A percentile compares a stretch with the other conserved stretches of the same genome.
These are phyloP conservation scores for Ganoderma lingzhi DNA, from an alignment of 1,284 basidiomycete species.

Conservation along the genomic window DNA sequence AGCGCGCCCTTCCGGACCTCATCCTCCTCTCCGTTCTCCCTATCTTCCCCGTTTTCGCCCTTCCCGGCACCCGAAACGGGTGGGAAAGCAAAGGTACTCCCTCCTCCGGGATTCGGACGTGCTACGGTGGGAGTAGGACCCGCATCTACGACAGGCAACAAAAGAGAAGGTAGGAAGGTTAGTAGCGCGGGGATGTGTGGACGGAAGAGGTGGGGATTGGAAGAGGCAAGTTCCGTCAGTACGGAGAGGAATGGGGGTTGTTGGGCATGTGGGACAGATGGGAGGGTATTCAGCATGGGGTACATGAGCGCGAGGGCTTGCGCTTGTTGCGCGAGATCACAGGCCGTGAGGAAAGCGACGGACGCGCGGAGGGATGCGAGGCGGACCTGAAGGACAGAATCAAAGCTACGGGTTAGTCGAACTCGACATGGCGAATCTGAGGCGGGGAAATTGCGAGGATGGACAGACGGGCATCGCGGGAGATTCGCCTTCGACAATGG, in stretches of 20 bases:
- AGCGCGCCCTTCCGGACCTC: slow-evolving; percentile 70
- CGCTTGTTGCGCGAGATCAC: slow-evolving; percentile 62
- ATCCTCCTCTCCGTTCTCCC: slow-evolving; percentile 56
- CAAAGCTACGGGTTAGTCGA: neutral
- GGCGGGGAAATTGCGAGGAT: neutral
- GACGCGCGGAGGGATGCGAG: slow-evolving; percentile 68
- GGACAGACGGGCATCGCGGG: neutral
- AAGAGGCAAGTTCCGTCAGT: slow-evolving; percentile 75
- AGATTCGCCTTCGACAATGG: neutral
- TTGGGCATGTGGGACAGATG: slow-evolving; percentile 58
- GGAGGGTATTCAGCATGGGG: slow-evolving; percentile 74
- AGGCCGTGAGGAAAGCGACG: slow-evolving; percentile 67
- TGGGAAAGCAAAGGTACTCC: slow-evolving; percentile 61
- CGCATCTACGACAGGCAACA: slow-evolving; percentile 69
- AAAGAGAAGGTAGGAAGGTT: slow-evolving; percentile 69
- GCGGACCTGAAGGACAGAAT: slow-evolving; percentile 53
- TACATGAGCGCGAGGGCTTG: slow-evolving; percentile 65
- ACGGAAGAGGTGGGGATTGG: slow-evolving; percentile 71
- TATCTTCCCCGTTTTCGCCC: slow-evolving; percentile 37
- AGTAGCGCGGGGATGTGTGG: slow-evolving; percentile 70
- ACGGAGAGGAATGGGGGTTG: slow-evolving; percentile 72
- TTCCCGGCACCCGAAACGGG: slow-evolving; percentile 41
- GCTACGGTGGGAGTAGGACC: slow-evolving; percentile 80
- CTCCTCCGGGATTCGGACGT: slow-evolving; percentile 62
- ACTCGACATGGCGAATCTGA: neutral